A percentile compares a stretch with the other conserved stretches of the same genome.
Evolutionary conservation across 2,329 filamentous ascomycete genomes (phyloP).

Genomic region (Ceratocystis papillata): DNA sequence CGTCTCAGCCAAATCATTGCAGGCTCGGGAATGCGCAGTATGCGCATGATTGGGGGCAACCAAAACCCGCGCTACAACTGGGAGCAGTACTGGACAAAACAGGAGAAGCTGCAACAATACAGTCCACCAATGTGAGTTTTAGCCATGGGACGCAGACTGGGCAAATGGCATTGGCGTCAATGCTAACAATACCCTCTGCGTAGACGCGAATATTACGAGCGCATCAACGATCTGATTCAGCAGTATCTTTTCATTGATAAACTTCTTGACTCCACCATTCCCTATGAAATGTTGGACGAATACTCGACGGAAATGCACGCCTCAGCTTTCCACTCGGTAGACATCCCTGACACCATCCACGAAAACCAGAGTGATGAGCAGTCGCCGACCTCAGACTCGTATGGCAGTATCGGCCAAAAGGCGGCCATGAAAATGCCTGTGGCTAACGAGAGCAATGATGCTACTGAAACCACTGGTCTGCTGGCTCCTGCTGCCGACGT

Average conservation of each 20-base stretch:
- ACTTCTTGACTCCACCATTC: slow-evolving; percentile 81
- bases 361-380: slow-evolving; percentile 36
- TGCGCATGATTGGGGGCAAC: slow-evolving; percentile 80
- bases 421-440: slow-evolving; percentile 28
- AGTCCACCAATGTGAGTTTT: slow-evolving; percentile 52
- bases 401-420: slow-evolving; percentile 29
- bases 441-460: slow-evolving; percentile 28
- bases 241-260: slow-evolving; percentile 91
- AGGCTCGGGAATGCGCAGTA: slow-evolving; percentile 65
- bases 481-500: slow-evolving; percentile 30
- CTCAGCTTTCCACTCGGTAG: slow-evolving; percentile 43
- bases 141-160: neutral
- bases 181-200: neutral
- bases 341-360: slow-evolving; percentile 63
- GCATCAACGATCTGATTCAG: slow-evolving; percentile 77
- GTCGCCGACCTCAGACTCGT: slow-evolving; percentile 27
- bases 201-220: slow-evolving; percentile 74
- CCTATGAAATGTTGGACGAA: slow-evolving; percentile 82
- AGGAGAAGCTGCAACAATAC: slow-evolving; percentile 60
- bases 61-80: slow-evolving; percentile 78
- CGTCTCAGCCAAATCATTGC: slow-evolving; percentile 49
- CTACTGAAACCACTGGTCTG: slow-evolving; percentile 15
- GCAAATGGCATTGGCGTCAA: neutral
- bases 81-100: slow-evolving; percentile 70
- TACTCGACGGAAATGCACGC: slow-evolving; percentile 55